Evolutionary conservation across 108 stramenopile genomes (phyloP).

Genomic region (Cyclotella baltica): DNA sequence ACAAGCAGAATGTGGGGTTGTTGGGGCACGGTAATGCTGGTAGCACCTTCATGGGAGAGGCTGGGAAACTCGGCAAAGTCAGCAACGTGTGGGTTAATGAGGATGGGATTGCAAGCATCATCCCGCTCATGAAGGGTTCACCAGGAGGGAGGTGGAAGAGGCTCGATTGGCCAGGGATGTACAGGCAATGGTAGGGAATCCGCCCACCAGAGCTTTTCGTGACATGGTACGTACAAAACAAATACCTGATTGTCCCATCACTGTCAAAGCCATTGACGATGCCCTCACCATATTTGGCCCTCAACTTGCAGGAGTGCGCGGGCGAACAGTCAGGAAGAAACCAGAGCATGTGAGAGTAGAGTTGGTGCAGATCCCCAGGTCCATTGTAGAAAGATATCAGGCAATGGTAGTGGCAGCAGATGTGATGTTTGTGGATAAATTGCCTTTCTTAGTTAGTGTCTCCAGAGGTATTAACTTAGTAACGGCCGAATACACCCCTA

Average conservation of each 20-base stretch:
- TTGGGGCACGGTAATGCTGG: neutral
- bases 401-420: neutral
- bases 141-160: neutral
- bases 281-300: too few species aligned
- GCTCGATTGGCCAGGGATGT: neutral
- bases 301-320: too few species aligned
- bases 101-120: neutral
- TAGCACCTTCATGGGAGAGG: neutral
- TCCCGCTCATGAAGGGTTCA: neutral
- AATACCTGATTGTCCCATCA: neutral
- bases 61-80: neutral
- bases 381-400: neutral
- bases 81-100: neutral
- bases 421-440: neutral
- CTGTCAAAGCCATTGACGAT: neutral
- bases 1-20: neutral
- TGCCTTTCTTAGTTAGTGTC: conserved; percentile 33
- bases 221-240: too few species aligned
- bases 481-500: neutral
- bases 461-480: neutral
- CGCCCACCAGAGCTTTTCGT: too few species aligned
- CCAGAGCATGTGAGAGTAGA: neutral
- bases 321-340: too few species aligned
- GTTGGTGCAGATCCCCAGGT: neutral
- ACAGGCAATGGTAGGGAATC: neutral